These are phyloP conservation scores for Geotrichum macrosporum DNA, from an alignment of 1,139 yeast species.

Conservation along the genomic window DNA sequence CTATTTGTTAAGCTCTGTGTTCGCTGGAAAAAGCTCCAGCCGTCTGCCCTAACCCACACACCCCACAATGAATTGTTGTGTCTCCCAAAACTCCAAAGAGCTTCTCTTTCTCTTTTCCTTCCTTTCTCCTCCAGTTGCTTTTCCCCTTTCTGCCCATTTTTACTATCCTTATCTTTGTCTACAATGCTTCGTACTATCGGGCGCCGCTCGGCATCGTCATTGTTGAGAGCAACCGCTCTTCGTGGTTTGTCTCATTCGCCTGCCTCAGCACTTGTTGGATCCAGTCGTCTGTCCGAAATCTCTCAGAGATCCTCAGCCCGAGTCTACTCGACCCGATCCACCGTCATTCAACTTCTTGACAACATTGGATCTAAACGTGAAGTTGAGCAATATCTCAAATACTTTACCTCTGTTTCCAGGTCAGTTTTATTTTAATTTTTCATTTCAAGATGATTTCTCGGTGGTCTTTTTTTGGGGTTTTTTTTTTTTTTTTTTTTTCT, in stretches of 20 bases:
- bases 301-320: conserved; percentile 14
- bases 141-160: background rate
- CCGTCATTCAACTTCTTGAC: conserved; percentile 89
- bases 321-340: conserved; percentile 68
- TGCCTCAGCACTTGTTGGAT: conserved; percentile 4
- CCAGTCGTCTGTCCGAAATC: background rate
- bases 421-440: conserved; percentile 12
- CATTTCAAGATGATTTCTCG: background rate
- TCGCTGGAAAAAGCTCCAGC: background rate
- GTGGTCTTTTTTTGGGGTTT: background rate
- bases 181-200: conserved; percentile 20
- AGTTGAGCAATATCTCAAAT: conserved; percentile 93
- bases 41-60: conserved; percentile 6
- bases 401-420: conserved; percentile 78
- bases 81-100: no score
- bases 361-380: conserved; percentile 96
- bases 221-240: conserved; percentile 15
- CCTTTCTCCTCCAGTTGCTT: background rate
- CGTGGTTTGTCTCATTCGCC: conserved; percentile 13
- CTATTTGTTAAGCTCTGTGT: no score
- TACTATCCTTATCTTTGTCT: background rate
- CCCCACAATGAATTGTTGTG: background rate
- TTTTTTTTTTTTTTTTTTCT: conserved; percentile 2
- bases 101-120: background rate
- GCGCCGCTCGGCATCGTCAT: conserved; percentile 16